Conservation (phyloP, 208 protist genomes). For the Porcisia hertigi region DNA sequence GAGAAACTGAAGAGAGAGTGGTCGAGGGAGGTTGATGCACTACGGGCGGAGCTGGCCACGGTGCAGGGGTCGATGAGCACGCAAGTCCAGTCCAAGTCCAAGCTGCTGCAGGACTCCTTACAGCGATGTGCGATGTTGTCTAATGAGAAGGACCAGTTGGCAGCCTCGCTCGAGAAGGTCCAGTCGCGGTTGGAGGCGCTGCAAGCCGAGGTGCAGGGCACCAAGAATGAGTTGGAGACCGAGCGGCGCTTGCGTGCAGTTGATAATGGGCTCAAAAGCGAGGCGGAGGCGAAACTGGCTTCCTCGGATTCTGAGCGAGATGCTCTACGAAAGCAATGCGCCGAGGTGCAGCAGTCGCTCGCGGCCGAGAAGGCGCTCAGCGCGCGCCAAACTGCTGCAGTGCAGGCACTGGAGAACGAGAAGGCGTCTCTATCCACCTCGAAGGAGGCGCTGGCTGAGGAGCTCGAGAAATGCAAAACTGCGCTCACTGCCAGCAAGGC, state of each 20-base stretch:
- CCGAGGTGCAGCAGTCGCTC: conserved; percentile 12
- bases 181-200: conserved; percentile 18
- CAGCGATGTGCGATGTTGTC: conserved; percentile 31
- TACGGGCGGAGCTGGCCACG: conserved; percentile 34
- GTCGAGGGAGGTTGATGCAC: conserved; percentile 31
- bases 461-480: conserved; percentile 21
- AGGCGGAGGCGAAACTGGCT: conserved; percentile 18
- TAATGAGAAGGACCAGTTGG: conserved; percentile 30
- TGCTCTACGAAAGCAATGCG: conserved; percentile 3
- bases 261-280: background rate
- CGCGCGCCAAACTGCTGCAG: conserved; percentile 12
- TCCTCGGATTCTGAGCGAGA: conserved; percentile 14
- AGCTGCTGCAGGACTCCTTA: conserved; percentile 32
- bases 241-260: conserved; percentile 16
- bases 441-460: conserved; percentile 11
- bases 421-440: conserved; percentile 10
- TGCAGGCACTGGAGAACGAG: conserved; percentile 33
- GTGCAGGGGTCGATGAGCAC: conserved; percentile 20
- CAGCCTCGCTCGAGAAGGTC: conserved; percentile 6
- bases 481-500: conserved; percentile 4
- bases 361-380: conserved; percentile 15
- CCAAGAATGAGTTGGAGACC: conserved; percentile 14
- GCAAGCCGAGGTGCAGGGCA: conserved; percentile 14
- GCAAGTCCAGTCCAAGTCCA: conserved; percentile 30
- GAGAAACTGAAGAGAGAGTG: conserved; percentile 50